Evolutionary conservation across 257 asterid species (phyloP).

Genomic region (Nicotiana paniculata): DNA sequence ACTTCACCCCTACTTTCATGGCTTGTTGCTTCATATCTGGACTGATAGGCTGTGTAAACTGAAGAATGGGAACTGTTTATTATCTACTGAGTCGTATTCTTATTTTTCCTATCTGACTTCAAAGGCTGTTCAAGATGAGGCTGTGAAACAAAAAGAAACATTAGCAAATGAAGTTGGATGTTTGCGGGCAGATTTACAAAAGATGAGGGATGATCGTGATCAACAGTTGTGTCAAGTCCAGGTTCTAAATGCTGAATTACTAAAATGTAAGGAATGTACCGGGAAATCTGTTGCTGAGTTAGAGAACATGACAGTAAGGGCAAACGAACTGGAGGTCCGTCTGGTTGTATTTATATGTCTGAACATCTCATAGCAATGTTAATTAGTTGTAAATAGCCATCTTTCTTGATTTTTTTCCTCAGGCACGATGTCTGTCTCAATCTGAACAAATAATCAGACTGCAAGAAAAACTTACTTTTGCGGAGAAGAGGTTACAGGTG

Average conservation of each 20-base stretch:
- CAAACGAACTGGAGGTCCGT: slow-evolving; percentile 65
- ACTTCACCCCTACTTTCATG: background rate
- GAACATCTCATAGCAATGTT: background rate
- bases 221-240: slow-evolving; percentile 48
- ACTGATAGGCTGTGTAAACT: background rate
- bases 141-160: slow-evolving; percentile 62
- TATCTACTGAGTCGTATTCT: background rate
- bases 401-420: slow-evolving; percentile 12
- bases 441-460: slow-evolving; percentile 56
- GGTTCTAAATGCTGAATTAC: slow-evolving; percentile 49
- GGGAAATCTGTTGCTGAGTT: slow-evolving; percentile 53
- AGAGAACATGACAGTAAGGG: slow-evolving; percentile 40
- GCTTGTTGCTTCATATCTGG: background rate
- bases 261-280: slow-evolving; percentile 49
- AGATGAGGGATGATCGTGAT: slow-evolving; percentile 82
- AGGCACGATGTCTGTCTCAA: slow-evolving; percentile 68
- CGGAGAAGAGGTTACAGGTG: slow-evolving; percentile 68
- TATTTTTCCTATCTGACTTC: background rate
- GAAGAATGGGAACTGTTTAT: background rate
- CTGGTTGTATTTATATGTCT: background rate
- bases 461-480: slow-evolving; percentile 61
- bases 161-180: slow-evolving; percentile 60
- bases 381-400: background rate
- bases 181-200: slow-evolving; percentile 67
- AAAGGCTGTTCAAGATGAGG: slow-evolving; percentile 71